Conservation (phyloP, 352 stramenopile genomes). For the Globisporangium solare region DNA sequence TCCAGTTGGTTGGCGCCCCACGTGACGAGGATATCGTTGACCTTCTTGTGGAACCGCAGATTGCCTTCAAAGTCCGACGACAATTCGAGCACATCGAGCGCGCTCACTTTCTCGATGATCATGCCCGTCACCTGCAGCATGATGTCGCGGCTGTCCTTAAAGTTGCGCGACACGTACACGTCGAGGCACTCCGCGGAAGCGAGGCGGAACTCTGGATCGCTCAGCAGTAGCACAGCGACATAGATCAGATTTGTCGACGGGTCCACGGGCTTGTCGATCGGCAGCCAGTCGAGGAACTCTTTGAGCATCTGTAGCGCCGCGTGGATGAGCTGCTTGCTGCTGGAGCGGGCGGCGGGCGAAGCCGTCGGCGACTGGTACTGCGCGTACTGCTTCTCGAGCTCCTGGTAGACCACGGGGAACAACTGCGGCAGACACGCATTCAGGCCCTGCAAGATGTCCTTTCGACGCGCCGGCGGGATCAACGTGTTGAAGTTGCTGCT, state of each 20-base stretch:
- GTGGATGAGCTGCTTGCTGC: slow-evolving; percentile 54
- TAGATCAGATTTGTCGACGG: slow-evolving; percentile 56
- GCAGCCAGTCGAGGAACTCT: slow-evolving; percentile 83
- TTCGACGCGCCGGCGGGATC: slow-evolving; percentile 64
- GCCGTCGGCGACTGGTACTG: slow-evolving; percentile 28
- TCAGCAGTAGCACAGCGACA: slow-evolving; percentile 55
- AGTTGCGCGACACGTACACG: slow-evolving; percentile 58
- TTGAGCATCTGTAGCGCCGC: slow-evolving; percentile 67
- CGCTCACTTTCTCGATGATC: slow-evolving; percentile 54
- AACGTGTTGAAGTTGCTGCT: slow-evolving; percentile 77
- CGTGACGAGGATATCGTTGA: slow-evolving; percentile 71
- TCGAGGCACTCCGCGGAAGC: slow-evolving; percentile 64
- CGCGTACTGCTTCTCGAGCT: slow-evolving; percentile 70
- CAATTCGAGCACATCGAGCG: slow-evolving; percentile 36
- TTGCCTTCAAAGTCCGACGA: slow-evolving; percentile 44
- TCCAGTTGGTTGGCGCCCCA: slow-evolving; percentile 72
- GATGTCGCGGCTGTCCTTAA: slow-evolving; percentile 63
- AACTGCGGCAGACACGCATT: slow-evolving; percentile 68
- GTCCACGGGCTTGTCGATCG: slow-evolving; percentile 52
- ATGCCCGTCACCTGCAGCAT: slow-evolving; percentile 56
- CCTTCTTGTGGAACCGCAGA: slow-evolving; percentile 64
- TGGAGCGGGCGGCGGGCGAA: slow-evolving; percentile 17
- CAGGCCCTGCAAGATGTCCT: slow-evolving; percentile 75
- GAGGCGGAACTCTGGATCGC: slow-evolving; percentile 46
- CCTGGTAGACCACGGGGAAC: slow-evolving; percentile 64